phyloP scores from a whole-genome alignment of 495 filamentous ascomycete species.

The Aspergillus leporis region DNA sequence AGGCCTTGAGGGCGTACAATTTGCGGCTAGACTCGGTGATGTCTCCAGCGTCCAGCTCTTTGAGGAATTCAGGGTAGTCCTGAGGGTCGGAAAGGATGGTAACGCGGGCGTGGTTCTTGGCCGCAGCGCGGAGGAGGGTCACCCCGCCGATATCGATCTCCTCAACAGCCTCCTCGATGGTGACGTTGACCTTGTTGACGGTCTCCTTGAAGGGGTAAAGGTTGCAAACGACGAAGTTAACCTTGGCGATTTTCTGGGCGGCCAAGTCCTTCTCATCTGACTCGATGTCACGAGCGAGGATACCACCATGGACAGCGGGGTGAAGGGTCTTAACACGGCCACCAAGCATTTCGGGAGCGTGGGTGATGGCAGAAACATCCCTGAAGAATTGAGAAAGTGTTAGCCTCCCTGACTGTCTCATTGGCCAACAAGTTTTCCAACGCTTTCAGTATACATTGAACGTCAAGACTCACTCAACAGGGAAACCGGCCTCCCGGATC shows the following conservation, averaged over 20 bases:
- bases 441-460: background rate
- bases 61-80: constrained; percentile 92
- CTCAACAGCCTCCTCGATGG: constrained; percentile 92
- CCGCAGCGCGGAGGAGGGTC: constrained; percentile 91
- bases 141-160: constrained; percentile 99
- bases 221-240: constrained; percentile 98
- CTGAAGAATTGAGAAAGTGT: constrained; percentile 40
- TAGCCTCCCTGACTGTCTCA: background rate
- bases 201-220: constrained; percentile 99
- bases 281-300: constrained; percentile 87
- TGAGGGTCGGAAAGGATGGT: constrained; percentile 91
- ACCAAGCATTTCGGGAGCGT: constrained; percentile 96
- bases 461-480: constrained; percentile 71
- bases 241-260: constrained; percentile 94
- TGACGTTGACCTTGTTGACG: constrained; percentile 93
- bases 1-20: constrained; percentile 90
- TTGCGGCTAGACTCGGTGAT: constrained; percentile 81
- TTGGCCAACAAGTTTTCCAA: background rate
- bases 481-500: constrained; percentile 93
- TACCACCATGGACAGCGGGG: constrained; percentile 90
- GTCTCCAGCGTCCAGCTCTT: constrained; percentile 83
- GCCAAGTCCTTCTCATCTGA: constrained; percentile 96
- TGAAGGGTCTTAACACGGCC: constrained; percentile 97
- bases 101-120: constrained; percentile 95
- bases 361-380: constrained; percentile 95